Evolutionary conservation across 2,329 filamentous ascomycete species (phyloP).

Genomic region (Camptophora hylomeconis): DNA sequence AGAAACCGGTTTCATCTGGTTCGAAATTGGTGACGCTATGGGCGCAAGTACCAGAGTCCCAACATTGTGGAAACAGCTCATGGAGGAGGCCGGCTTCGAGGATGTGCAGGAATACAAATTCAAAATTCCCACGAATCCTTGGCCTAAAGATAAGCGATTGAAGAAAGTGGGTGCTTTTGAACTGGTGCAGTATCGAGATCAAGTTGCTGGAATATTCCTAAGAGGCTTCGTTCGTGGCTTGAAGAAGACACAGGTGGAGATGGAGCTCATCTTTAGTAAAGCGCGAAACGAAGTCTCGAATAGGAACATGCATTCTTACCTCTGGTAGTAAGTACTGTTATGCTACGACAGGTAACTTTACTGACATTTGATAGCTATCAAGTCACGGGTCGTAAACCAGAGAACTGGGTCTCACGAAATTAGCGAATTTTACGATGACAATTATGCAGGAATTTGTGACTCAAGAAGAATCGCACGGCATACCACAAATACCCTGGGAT

Average conservation of each 20-base stretch:
- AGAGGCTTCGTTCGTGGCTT: conserved; percentile 17
- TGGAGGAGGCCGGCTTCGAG: conserved; percentile 16
- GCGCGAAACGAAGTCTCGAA: conserved; percentile 16
- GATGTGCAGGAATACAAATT: conserved; percentile 14
- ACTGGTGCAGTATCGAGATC: conserved; percentile 10
- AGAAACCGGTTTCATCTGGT: conserved; percentile 5
- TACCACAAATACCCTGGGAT: no score
- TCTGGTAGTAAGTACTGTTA: no score
- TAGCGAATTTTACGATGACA: no score
- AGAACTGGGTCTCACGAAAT: no score
- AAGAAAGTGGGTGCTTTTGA: conserved; percentile 15
- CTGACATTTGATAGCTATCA: no score
- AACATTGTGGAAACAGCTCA: conserved; percentile 2
- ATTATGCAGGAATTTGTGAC: no score
- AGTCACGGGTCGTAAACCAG: no score
- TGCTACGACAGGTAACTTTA: no score
- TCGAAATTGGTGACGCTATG: conserved; percentile 8
- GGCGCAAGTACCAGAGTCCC: conserved; percentile 5
- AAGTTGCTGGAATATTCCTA: conserved; percentile 16
- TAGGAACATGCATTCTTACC: conserved; percentile 8
- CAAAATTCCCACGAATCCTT: conserved; percentile 17
- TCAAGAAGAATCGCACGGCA: no score
- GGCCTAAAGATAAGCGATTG: conserved; percentile 18
- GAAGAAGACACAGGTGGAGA: conserved; percentile 16
- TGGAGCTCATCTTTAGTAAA: conserved; percentile 13